Conservation (phyloP, 129 eudicot genomes). For the Erigeron canadensis region DNA sequence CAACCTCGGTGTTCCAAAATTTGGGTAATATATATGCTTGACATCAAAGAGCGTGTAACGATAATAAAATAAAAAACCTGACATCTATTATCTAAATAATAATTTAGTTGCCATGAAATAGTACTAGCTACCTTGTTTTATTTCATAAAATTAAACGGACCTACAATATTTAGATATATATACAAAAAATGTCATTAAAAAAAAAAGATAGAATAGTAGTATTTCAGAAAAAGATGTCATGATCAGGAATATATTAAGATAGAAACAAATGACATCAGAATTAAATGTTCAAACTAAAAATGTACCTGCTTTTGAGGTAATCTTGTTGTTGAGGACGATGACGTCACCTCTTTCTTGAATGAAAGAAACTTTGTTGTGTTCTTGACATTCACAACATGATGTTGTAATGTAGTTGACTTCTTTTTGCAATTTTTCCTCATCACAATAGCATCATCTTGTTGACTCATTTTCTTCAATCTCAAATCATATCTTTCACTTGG, state of each 20-base stretch:
- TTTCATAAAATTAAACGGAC: not conserved
- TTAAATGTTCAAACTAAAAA: conserved; percentile 4
- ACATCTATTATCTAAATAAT: not conserved
- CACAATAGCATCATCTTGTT: conserved; percentile 52
- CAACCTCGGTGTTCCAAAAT: conserved; percentile 2
- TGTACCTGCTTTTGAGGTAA: conserved; percentile 60
- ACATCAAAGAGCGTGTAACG: not conserved
- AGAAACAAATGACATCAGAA: conserved; percentile 26
- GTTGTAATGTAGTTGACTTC: conserved; percentile 46
- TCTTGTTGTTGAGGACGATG: conserved; percentile 48
- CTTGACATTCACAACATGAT: conserved; percentile 36
- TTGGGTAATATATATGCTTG: not conserved
- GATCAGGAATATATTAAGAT: conserved; percentile 15
- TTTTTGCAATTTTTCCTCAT: conserved; percentile 32
- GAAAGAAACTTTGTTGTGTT: conserved; percentile 52
- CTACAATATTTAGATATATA: not conserved
- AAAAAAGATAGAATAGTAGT: not conserved
- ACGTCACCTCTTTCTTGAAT: conserved; percentile 50
- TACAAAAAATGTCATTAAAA: not conserved
- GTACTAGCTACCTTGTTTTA: no score
- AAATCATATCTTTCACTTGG: conserved; percentile 33
- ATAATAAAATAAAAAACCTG: no score
- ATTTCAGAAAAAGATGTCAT: conserved; percentile 5
- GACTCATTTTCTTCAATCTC: conserved; percentile 31
- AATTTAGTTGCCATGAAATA: no score